phyloP scores from a whole-genome alignment of 768 basidiomycete genomes.

The Hortiboletus flavorubellus region DNA sequence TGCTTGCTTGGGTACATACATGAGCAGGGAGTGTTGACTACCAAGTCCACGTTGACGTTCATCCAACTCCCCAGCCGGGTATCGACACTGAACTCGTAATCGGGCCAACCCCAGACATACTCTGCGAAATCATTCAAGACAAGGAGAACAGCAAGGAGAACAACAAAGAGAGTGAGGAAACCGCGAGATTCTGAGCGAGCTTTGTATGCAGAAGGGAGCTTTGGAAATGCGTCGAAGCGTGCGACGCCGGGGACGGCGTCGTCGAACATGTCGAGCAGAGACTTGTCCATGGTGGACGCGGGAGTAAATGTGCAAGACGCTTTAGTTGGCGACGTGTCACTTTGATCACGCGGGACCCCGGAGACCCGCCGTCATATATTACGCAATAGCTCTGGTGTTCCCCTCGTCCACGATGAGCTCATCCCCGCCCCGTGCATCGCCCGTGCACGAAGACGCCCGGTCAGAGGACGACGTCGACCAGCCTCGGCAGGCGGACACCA shows the following conservation, averaged over 20 bases:
- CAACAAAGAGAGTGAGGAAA: conserved; percentile 72
- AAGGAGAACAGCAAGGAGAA: conserved; percentile 63
- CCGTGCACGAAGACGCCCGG: too few relatives aligned
- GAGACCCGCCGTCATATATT: conserved; percentile 11
- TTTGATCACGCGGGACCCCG: conserved; percentile 12
- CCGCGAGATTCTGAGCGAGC: conserved; percentile 76
- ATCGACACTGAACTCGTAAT: conserved; percentile 88
- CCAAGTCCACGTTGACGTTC: conserved; percentile 88
- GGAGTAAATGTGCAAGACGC: too few relatives aligned
- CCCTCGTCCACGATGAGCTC: conserved; percentile 23
- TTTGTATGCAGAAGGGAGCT: conserved; percentile 80
- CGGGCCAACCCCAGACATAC: conserved; percentile 92
- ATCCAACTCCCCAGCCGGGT: conserved; percentile 54
- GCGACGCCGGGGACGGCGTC: conserved; percentile 54
- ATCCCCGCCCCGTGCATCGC: not conserved
- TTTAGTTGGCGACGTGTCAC: conserved; percentile 9
- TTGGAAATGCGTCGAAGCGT: conserved; percentile 84
- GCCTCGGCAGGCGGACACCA: not conserved
- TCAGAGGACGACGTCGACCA: not conserved
- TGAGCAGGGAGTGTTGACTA: conserved; percentile 89
- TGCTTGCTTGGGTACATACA: conserved; percentile 54
- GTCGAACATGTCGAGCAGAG: conserved; percentile 63
- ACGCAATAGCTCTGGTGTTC: conserved; percentile 14
- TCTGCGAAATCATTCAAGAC: conserved; percentile 88
- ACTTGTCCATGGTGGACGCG: conserved; percentile 7